Evolutionary conservation across 768 basidiomycete species (phyloP).

Genomic region (Pleurotus sapidus): DNA sequence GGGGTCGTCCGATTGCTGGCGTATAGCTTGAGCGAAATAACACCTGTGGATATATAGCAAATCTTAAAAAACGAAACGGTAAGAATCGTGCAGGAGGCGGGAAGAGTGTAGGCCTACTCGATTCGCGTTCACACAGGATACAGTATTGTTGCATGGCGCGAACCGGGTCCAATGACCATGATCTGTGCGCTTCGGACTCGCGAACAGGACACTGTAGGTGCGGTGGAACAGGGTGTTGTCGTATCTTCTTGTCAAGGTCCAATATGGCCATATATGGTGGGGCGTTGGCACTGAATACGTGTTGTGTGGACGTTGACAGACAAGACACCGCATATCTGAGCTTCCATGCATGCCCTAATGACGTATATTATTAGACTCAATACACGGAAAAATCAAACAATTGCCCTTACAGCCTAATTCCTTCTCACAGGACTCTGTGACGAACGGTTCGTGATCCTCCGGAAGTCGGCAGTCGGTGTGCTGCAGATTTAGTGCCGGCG

Average conservation of each 20-base stretch:
- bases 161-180: constrained; percentile 37
- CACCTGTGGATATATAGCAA: constrained; percentile 45
- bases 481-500: constrained; percentile 41
- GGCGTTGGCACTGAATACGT: constrained; percentile 34
- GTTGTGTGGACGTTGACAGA: constrained; percentile 39
- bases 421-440: constrained; percentile 27
- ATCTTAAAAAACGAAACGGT: constrained; percentile 20
- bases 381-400: background rate
- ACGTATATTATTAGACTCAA: background rate
- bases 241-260: constrained; percentile 48
- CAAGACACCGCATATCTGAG: constrained; percentile 42
- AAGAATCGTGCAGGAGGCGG: background rate
- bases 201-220: constrained; percentile 38
- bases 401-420: constrained; percentile 41
- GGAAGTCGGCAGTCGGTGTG: constrained; percentile 53
- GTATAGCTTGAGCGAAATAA: constrained; percentile 46
- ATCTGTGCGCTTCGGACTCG: constrained; percentile 22
- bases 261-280: constrained; percentile 43
- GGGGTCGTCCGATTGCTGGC: constrained; percentile 37
- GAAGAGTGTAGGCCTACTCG: constrained; percentile 28
- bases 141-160: constrained; percentile 46
- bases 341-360: constrained; percentile 43
- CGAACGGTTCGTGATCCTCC: constrained; percentile 34
- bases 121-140: constrained; percentile 36
- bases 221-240: constrained; percentile 44